A percentile compares a stretch with the other conserved stretches of the same genome.
Evolutionary conservation across 495 filamentous ascomycete genomes (phyloP).

Genomic region (Tuber melanosporum): DNA sequence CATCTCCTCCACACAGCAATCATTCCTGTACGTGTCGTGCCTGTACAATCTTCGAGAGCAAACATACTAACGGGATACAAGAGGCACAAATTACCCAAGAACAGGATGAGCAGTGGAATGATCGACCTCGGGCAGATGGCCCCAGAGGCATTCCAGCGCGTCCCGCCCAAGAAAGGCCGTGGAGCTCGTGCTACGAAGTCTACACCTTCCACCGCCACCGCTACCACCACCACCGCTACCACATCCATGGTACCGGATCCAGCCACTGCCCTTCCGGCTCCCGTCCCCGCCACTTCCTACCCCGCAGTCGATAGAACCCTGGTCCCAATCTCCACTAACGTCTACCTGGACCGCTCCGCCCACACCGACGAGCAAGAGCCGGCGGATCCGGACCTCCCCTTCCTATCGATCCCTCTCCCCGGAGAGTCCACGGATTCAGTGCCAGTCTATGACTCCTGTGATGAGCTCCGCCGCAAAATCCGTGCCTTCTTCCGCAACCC

Average conservation of each 20-base stretch:
- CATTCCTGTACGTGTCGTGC: background rate
- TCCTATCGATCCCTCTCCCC: background rate
- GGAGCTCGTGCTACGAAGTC: background rate
- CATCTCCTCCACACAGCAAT: background rate
- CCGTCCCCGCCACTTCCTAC: background rate
- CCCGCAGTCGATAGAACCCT: background rate
- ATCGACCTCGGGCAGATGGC: background rate
- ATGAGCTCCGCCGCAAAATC: constrained; percentile 55
- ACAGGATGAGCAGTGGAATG: background rate
- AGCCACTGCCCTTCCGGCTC: background rate
- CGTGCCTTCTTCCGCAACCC: constrained; percentile 46
- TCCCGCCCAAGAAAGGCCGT: background rate
- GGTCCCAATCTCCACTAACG: constrained; percentile 8
- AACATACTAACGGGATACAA: background rate
- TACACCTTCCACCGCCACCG: background rate
- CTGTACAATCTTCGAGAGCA: background rate
- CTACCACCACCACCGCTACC: background rate
- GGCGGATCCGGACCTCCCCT: background rate
- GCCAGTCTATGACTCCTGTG: constrained; percentile 52
- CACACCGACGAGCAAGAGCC: constrained; percentile 1
- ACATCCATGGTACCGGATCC: background rate
- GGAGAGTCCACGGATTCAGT: constrained; percentile 37
- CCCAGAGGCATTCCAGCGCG: background rate
- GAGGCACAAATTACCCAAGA: background rate
- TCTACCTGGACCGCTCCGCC: background rate